Conservation (phyloP, 805 yeast genomes). For the Lipomyces yamadae region DNA sequence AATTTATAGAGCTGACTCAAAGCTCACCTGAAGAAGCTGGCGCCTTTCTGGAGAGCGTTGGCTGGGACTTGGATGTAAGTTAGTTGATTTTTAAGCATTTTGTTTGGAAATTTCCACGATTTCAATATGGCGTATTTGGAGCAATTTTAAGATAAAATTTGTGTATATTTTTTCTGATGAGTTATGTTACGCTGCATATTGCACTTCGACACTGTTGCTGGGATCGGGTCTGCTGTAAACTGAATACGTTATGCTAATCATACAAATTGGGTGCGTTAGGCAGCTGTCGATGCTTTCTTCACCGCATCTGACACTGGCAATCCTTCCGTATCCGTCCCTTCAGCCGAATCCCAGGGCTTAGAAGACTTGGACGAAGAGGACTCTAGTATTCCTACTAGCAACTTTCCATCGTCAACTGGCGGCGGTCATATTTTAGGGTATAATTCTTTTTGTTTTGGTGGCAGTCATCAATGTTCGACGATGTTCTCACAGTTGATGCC, state of each 20-base stretch:
- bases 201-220: neutral
- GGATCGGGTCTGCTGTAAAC: neutral
- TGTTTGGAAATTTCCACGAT: neutral
- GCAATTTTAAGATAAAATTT: neutral
- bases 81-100: neutral
- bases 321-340: constrained; percentile 8
- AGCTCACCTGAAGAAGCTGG: constrained; percentile 50
- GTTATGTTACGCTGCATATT: neutral
- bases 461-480: neutral
- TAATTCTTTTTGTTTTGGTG: neutral
- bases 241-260: neutral
- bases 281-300: constrained; percentile 26
- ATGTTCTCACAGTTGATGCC: neutral
- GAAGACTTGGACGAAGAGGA: neutral
- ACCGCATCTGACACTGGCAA: constrained; percentile 12
- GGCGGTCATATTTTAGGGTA: constrained; percentile 5
- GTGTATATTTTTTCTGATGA: neutral
- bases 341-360: constrained; percentile 2
- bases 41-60: constrained; percentile 46
- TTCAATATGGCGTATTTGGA: neutral
- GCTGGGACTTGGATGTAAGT: constrained; percentile 44
- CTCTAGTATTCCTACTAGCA: neutral
- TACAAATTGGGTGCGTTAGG: constrained; percentile 10
- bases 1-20: constrained; percentile 49
- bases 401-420: neutral